These are phyloP conservation scores for Cystobasidium onofrii DNA, from an alignment of 768 basidiomycete genomes.

Conservation along the genomic window DNA sequence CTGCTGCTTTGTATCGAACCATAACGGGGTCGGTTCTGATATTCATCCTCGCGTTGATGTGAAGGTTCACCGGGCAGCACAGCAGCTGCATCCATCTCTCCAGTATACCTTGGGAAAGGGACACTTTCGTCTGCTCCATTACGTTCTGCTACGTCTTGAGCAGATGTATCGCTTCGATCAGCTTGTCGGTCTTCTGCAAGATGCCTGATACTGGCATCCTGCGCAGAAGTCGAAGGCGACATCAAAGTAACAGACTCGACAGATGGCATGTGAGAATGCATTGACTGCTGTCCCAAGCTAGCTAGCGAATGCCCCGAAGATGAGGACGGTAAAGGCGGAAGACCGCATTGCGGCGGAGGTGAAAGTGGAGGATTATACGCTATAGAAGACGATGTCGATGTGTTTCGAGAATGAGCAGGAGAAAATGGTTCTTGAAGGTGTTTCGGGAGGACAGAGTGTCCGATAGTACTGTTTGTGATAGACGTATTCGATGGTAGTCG, in stretches of 20 bases:
- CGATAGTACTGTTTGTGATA: neutral
- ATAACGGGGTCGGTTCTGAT: neutral
- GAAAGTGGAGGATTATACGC: slow-evolving; percentile 9
- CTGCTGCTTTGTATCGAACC: neutral
- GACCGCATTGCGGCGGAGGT: slow-evolving; percentile 2
- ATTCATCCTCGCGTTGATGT: neutral
- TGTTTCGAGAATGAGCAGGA: slow-evolving; percentile 1
- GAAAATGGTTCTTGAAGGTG: neutral
- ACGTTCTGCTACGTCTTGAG: neutral
- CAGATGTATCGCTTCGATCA: neutral
- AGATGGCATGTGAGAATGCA: neutral
- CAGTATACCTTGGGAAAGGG: neutral
- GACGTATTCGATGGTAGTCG: neutral
- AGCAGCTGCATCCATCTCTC: neutral
- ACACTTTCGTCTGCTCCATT: neutral
- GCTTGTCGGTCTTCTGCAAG: neutral
- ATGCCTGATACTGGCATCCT: neutral
- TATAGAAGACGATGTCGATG: neutral
- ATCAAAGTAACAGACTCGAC: neutral
- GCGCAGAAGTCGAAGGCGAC: neutral
- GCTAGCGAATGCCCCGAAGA: neutral
- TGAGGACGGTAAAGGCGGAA: slow-evolving; percentile 11
- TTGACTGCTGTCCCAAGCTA: neutral
- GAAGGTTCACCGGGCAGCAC: neutral
- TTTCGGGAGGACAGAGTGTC: neutral